These are phyloP conservation scores for Salix viminalis DNA, from an alignment of 345 rosid species.

Conservation along the genomic window DNA sequence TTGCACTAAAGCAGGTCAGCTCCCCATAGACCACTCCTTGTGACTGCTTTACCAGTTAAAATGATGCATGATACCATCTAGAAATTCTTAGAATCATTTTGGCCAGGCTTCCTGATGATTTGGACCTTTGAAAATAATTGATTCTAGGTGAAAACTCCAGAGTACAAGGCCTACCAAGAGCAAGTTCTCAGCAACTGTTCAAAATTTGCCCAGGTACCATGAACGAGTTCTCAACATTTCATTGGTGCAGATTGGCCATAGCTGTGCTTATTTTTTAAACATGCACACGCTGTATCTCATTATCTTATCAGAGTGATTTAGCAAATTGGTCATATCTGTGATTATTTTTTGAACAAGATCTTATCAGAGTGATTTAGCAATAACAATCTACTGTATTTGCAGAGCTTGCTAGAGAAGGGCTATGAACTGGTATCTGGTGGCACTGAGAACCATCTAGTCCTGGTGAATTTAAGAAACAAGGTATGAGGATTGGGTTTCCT, in stretches of 20 bases:
- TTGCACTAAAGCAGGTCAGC: slow-evolving; percentile 81
- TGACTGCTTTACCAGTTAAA: neutral
- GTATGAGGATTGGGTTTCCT: slow-evolving; percentile 27
- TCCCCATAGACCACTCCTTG: neutral
- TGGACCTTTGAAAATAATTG: slow-evolving; percentile 6
- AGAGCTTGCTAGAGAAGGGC: slow-evolving; percentile 65
- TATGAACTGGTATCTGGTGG: slow-evolving; percentile 96
- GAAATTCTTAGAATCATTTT: neutral
- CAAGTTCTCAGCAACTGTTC: slow-evolving; percentile 80
- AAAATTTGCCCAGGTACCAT: slow-evolving; percentile 66
- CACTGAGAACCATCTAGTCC: slow-evolving; percentile 86
- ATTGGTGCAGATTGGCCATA: slow-evolving; percentile 3
- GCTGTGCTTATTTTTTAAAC: slow-evolving; percentile 6
- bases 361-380: slow-evolving; percentile 12
- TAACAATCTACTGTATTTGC: slow-evolving; percentile 23
- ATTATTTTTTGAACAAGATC: slow-evolving; percentile 4
- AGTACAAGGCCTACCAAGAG: slow-evolving; percentile 84
- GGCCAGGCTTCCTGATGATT: neutral
- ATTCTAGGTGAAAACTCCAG: slow-evolving; percentile 66
- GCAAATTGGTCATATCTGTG: slow-evolving; percentile 7
- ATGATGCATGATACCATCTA: neutral
- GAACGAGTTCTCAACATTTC: neutral
- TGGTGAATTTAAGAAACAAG: slow-evolving; percentile 82
- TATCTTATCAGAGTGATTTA: slow-evolving; percentile 18
- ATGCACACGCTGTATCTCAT: neutral